Evolutionary conservation across 2,329 filamentous ascomycete genomes (phyloP).

Genomic region (Chaetomium globosum): DNA sequence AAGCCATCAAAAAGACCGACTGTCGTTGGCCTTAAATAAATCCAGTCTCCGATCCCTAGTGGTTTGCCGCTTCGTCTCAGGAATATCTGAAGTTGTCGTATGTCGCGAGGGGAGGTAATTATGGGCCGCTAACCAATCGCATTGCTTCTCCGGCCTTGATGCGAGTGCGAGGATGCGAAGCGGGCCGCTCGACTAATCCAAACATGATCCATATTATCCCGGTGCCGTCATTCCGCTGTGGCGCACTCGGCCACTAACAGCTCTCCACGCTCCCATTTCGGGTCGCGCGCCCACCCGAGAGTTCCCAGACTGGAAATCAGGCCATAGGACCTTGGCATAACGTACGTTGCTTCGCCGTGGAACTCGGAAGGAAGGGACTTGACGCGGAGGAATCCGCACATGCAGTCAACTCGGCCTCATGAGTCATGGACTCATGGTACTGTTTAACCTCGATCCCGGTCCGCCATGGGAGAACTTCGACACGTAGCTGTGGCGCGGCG

Average conservation of each 20-base stretch:
- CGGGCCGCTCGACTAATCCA: slow-evolving; percentile 3
- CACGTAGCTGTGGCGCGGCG: not conserved
- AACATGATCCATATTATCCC: too few relatives aligned
- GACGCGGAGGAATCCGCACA: not conserved
- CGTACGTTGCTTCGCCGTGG: not conserved
- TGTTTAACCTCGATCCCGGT: not conserved
- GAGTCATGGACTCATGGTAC: too few relatives aligned
- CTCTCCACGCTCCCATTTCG: not conserved
- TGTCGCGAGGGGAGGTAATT: not conserved
- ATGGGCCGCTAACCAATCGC: not conserved
- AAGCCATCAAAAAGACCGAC: not conserved
- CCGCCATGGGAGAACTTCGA: not conserved
- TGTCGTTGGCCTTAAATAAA: not conserved
- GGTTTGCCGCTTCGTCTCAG: not conserved
- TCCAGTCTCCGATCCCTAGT: not conserved
- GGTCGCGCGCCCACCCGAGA: too few relatives aligned
- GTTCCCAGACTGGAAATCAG: not conserved
- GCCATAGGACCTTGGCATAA: not conserved
- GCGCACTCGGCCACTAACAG: not conserved
- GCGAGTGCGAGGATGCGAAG: slow-evolving; percentile 15
- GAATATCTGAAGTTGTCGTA: not conserved
- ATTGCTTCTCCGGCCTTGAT: not conserved
- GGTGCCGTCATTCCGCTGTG: not conserved
- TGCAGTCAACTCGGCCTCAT: too few relatives aligned
- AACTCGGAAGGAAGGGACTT: too few relatives aligned